phyloP scores from a whole-genome alignment of 2,329 filamentous ascomycete genomes.

The Ophidiomyces ophidiicola region DNA sequence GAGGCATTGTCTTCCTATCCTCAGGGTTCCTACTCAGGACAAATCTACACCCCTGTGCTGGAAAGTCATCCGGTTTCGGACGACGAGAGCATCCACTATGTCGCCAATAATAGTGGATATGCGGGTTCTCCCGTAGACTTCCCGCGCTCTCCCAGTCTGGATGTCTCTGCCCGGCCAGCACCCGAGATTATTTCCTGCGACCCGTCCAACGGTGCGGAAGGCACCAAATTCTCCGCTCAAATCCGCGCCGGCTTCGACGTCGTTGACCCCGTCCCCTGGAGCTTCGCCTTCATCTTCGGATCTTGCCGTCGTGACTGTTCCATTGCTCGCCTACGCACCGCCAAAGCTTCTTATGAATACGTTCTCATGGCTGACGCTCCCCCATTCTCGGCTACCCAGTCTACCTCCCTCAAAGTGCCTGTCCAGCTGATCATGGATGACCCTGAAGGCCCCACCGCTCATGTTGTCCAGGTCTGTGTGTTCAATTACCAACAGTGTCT shows the following conservation, averaged over 20 bases:
- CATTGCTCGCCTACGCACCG: slow-evolving; percentile 47
- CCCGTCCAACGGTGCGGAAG: slow-evolving; percentile 55
- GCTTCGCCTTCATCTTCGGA: slow-evolving; percentile 63
- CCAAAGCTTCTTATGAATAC: slow-evolving; percentile 55
- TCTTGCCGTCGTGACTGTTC: slow-evolving; percentile 57
- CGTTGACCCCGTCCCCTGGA: slow-evolving; percentile 41
- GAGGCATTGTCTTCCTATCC: slow-evolving; percentile 19
- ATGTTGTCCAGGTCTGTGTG: slow-evolving; percentile 45
- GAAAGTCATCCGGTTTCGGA: slow-evolving; percentile 32
- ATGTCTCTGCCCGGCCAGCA: slow-evolving; percentile 45
- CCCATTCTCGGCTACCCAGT: slow-evolving; percentile 46
- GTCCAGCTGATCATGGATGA: slow-evolving; percentile 50
- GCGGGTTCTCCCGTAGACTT: slow-evolving; percentile 44
- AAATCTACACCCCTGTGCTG: slow-evolving; percentile 32
- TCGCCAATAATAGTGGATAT: slow-evolving; percentile 27
- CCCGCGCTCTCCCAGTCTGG: slow-evolving; percentile 55
- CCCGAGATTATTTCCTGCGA: slow-evolving; percentile 57
- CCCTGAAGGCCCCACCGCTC: slow-evolving; percentile 40
- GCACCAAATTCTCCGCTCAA: slow-evolving; percentile 60
- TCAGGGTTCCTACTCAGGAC: slow-evolving; percentile 30
- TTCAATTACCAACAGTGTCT: slow-evolving; percentile 48
- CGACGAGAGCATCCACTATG: slow-evolving; percentile 31
- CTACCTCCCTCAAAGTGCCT: slow-evolving; percentile 44
- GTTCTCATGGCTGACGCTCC: slow-evolving; percentile 62
- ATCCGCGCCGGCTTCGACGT: slow-evolving; percentile 66